Conservation (phyloP, 2,329 filamentous ascomycete species). For the Penicillium sp. region DNA sequence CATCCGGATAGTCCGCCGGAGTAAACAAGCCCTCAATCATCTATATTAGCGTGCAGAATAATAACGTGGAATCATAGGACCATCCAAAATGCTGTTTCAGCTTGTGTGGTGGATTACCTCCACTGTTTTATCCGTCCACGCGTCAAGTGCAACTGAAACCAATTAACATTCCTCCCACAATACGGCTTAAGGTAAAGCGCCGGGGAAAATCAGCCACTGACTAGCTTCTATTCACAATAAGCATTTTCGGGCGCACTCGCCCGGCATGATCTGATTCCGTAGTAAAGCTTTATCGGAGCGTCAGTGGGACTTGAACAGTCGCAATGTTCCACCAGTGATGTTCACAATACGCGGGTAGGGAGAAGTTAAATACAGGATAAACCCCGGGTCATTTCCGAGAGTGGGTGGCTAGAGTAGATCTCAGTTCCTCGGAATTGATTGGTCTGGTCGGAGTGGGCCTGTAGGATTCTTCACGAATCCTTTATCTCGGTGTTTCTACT, state of each 20-base stretch:
- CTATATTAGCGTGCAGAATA: slow-evolving; percentile 23
- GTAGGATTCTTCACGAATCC: too few species aligned
- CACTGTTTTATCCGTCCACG: background rate
- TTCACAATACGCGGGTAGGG: background rate
- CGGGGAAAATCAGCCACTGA: background rate
- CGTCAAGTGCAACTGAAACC: background rate
- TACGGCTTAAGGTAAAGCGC: background rate
- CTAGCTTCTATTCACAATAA: background rate
- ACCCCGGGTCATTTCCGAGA: background rate
- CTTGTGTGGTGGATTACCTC: background rate
- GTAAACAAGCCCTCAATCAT: background rate
- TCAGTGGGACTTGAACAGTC: background rate
- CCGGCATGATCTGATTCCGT: background rate
- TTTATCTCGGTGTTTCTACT: too few species aligned
- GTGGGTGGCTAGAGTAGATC: background rate
- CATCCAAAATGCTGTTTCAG: background rate
- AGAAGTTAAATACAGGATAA: background rate
- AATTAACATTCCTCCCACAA: background rate
- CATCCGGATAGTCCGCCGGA: background rate
- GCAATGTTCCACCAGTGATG: background rate
- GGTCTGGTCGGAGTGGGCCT: too few species aligned
- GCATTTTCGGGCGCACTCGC: background rate
- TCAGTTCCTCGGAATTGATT: background rate
- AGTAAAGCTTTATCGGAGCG: background rate
- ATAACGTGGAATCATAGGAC: background rate